Evolutionary conservation across 2,329 filamentous ascomycete species (phyloP).

Genomic region (Phoma sp.): DNA sequence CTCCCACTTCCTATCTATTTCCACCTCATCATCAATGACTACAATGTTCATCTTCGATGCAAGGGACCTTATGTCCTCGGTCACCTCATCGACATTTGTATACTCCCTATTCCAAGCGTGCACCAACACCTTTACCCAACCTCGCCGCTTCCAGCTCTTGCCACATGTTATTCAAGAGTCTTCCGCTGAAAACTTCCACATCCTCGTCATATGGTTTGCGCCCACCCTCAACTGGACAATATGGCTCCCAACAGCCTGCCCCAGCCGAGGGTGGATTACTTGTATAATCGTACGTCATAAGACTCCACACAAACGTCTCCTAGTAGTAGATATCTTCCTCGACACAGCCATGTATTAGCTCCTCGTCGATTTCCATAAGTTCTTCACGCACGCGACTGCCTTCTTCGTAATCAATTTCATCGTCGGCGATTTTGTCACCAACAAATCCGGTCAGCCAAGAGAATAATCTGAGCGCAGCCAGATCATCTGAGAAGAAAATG

Average conservation of each 20-base stretch:
- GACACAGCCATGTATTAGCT: neutral
- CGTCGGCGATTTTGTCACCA: neutral
- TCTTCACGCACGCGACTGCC: neutral
- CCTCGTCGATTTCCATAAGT: neutral
- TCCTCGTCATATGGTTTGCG: neutral
- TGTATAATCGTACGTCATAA: neutral
- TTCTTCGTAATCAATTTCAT: neutral
- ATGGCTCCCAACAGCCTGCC: neutral
- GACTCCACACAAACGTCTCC: neutral
- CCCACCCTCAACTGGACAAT: neutral
- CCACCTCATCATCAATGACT: neutral
- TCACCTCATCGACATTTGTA: neutral
- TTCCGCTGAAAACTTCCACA: neutral
- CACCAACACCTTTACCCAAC: neutral
- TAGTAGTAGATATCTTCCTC: neutral
- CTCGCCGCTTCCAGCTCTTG: neutral
- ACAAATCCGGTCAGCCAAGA: neutral
- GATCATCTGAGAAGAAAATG: neutral
- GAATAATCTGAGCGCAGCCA: neutral
- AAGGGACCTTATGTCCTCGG: neutral
- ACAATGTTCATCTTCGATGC: neutral
- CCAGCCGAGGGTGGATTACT: neutral
- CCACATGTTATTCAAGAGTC: neutral
- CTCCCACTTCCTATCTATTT: neutral
- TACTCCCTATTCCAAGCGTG: neutral